Evolutionary conservation across 1,284 basidiomycete genomes (phyloP), one percentile per base, ranked within the genome.

Genomic region (Irpex sp.): DNA sequence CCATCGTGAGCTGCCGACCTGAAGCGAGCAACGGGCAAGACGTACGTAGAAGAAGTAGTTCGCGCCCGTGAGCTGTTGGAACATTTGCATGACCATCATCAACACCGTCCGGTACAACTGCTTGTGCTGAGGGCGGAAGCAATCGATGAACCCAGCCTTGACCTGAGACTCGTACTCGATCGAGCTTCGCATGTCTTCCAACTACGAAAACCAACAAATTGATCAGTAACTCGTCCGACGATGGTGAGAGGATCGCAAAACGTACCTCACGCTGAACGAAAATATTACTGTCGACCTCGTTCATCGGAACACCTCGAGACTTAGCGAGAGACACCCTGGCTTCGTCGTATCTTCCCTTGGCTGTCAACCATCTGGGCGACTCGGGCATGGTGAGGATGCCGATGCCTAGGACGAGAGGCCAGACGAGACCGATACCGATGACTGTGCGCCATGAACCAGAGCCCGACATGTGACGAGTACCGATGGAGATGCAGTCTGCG

Each of bases 331-430:
- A 78, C 13, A 67, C 65, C 33, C 78, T 78, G 1, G 86, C 87
- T 62, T 88, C 81, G 35, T 86, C 83, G 53, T 76, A 69, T 33
- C 79, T 78, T 15, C 80, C 83, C 31, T 78, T 79, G 0, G 75
- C 67, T 59, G 82, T 78, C 65, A 90, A 81, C 90, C 90, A 92
- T 78, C 85, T 75, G n/a, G 90, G 90, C 56, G 82, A 84, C 73
- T 92, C 90, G 19, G 90, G 91, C 85, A 92, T 90, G 70, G 90
- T 87, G 13, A 87, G 70, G 66, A 93, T 93, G 47, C 89, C 89
- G 37, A 86, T 65, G 36, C 82, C 81, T 6, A 93, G 83, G 58
- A 93, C 81, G 58, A 82, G 71, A 2, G 88, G 84, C 83, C 89
- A 93, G 61, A 88, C 73, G 67, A 94, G 79, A 39, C 90, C 87